Evolutionary conservation across 345 rosid species (phyloP).

Genomic region (Gossypium ekmanianum): DNA sequence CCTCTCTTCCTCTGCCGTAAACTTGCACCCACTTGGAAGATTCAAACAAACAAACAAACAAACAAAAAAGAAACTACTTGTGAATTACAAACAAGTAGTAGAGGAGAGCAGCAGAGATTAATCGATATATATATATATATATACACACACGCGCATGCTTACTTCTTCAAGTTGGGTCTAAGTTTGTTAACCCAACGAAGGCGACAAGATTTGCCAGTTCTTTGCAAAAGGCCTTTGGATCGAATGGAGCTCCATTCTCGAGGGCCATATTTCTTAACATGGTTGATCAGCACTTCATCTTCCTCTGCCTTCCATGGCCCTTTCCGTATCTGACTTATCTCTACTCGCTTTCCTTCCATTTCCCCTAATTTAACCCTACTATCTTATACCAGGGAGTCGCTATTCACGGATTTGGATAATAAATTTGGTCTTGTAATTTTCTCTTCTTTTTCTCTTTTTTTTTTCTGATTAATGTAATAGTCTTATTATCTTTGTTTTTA

Average conservation of each 20-base stretch:
- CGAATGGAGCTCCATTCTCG: conserved; percentile 99
- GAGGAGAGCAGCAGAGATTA: background rate
- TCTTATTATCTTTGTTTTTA: background rate
- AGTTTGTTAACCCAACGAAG: conserved; percentile 99
- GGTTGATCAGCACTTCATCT: conserved; percentile 70
- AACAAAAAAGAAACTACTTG: background rate
- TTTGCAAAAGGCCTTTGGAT: conserved; percentile 87
- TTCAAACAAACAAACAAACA: background rate
- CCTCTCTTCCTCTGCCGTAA: conserved; percentile 81
- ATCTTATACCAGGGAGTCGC: background rate
- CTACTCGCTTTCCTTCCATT: conserved; percentile 46
- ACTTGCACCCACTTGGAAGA: conserved; percentile 73
- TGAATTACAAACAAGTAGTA: background rate
- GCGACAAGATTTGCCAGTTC: conserved; percentile 94
- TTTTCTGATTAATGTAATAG: background rate
- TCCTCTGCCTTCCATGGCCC: conserved; percentile 97
- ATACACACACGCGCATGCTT: background rate
- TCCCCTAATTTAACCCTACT: conserved; percentile 8
- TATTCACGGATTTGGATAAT: background rate
- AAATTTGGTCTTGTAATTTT: background rate
- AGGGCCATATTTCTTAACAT: conserved; percentile 71
- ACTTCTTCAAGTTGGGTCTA: conserved; percentile 86
- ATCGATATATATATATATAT: no score
- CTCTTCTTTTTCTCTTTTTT: background rate
- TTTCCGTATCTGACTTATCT: conserved; percentile 57